Base-by-base conservation (phyloP, 441 rosid species). In the Syzygium syzygioides region DNA sequence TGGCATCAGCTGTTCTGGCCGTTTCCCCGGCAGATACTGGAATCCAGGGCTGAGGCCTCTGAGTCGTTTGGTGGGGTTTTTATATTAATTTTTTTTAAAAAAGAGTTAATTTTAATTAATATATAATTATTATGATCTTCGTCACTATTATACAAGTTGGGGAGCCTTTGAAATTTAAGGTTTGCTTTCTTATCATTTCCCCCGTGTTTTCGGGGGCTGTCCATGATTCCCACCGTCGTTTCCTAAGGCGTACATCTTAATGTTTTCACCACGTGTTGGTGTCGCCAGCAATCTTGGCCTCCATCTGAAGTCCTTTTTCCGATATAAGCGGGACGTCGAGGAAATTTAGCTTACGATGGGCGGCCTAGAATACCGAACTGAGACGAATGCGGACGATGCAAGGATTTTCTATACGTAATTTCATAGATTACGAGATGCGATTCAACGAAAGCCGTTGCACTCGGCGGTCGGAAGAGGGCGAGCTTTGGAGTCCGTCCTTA, bases 341-440 rank as follows among this genome's bases (percentile, higher is more conserved):
- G 8, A 18, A 20, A 66, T 66, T 12, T 37, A 5, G 3, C 10
- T 71, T 11, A 5, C 15, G 7, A 34, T 13, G 20, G 14, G 80
- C 3, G 14, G 14, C 5, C 20, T 4, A 4, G 15, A 37, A 20
- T 37, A 0, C 17, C n/a, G 7, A 37, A 37, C 4, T 3, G 26
- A 20, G 9, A 71, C 1, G 17, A 4, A 0, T 41, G 45, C 6
- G 17, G 28, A 37, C 2, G 4, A 37, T 9, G 50, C 6, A 1
- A 20, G 28, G 20, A 20, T 37, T 10, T 20, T 1, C 3, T 2
- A 30, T 37, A 2, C 0, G 15, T 17, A 34, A 19, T 68, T 34
- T 68, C 4, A 5, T 34, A 9, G 25, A 34, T 0, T 18, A 0
- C 34, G 26, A 7, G 2, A 18, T 34, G 14, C 26, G 10, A 1